Base-by-base conservation (phyloP, 164 flowering plant species). In the Nymphaea thermarum region DNA sequence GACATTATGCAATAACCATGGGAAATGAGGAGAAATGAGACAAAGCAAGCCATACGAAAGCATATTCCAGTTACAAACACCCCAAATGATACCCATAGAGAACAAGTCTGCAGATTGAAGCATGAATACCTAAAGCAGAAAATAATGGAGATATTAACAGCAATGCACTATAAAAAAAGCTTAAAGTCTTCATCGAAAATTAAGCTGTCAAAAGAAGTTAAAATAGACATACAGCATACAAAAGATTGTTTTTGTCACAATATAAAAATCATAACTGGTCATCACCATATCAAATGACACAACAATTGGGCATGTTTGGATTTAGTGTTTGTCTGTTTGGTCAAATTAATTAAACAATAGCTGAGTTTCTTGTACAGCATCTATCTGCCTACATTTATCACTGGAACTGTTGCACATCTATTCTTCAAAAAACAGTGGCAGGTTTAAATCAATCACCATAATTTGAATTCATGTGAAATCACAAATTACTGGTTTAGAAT, bases 71-170 rank as follows among this genome's bases (percentile, higher is more conserved):
- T 87, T 44, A 91, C 80, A 67, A 88, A 94, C 42, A 86, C 95
- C 62, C 96, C 98, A 72, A 91, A 94, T 43, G 97, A 94, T 86
- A 89, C 84, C 97, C 98, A 94, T 53, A 94, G 70, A 25, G 98
- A 94, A 83, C 97, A 94, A 73, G 77, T 77, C 68, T 86, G 86
- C 45, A 79, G 78, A 80, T 87, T 75, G 76, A 81, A 85, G 72
- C 96, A 91, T 0, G 93, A 86, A 77, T 87, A 82, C 97, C 97
- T 94, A 88, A 10, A 41, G 36, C 47, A 10, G 51, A 15, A 3
- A 15, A 41, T 42, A 57, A 3, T 10, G 53, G 42, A 45, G 60
- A 3, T 7, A 53, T 64, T 55, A 6, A 41, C 14, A 67, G 15
- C 11, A 62, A 14, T 62, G 5, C 5, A 4, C 14, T 15, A 36